Percentiles rank a stretch among this genome's conserved stretches.
Evolutionary conservation across 2,329 filamentous ascomycete genomes (phyloP).

Genomic region (Aspergillus fischeri): DNA sequence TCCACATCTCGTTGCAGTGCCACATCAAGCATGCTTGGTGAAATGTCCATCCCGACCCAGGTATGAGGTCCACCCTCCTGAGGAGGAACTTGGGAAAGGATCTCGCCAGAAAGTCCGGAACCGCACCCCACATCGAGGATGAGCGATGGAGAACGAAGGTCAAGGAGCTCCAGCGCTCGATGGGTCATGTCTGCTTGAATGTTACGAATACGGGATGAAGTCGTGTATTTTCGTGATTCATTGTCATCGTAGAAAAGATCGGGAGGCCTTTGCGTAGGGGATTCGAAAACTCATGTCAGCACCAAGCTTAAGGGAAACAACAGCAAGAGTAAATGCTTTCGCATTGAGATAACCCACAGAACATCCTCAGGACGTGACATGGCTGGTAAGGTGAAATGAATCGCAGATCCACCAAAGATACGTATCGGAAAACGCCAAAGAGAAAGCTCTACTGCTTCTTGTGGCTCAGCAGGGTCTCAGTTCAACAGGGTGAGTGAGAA

Average conservation of each 20-base stretch:
- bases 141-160: conserved; percentile 72
- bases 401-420: background rate
- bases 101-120: conserved; percentile 89
- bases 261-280: conserved; percentile 61
- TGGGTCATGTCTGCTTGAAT: conserved; percentile 95
- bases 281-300: conserved; percentile 15
- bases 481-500: background rate
- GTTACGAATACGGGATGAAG: conserved; percentile 87
- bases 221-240: conserved; percentile 97
- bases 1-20: conserved; percentile 88
- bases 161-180: conserved; percentile 85
- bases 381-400: conserved; percentile 33
- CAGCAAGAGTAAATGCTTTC: background rate
- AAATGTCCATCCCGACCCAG: conserved; percentile 97
- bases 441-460: background rate
- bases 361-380: conserved; percentile 98
- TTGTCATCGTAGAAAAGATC: conserved; percentile 97
- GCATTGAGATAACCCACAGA: conserved; percentile 55
- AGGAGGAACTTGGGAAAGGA: conserved; percentile 67
- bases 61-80: conserved; percentile 79
- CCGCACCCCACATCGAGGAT: conserved; percentile 98
- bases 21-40: conserved; percentile 92
- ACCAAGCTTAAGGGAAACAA: conserved; percentile 9
- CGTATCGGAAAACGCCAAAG: background rate
- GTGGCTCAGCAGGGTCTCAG: background rate